Conservation (phyloP, 2,329 filamentous ascomycete genomes). For the Lithohypha guttulata region DNA sequence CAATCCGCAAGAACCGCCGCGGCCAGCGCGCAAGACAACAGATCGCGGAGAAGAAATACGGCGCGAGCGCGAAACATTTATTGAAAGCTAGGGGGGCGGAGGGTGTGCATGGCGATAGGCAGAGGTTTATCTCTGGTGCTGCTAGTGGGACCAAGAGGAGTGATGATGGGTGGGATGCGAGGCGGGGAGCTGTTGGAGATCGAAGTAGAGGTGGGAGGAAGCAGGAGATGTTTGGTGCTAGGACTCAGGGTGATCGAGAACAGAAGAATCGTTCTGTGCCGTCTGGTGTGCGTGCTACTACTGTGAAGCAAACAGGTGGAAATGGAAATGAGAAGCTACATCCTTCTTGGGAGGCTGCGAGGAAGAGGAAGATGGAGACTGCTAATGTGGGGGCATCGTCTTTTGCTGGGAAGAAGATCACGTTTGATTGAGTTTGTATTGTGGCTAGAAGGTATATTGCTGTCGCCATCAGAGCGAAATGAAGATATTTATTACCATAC, state of each 20-base stretch:
- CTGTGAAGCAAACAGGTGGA: not conserved
- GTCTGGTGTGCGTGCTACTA: not conserved
- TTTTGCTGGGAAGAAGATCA: conserved; percentile 53
- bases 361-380: conserved; percentile 45
- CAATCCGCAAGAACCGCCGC: conserved; percentile 44
- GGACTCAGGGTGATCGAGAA: conserved; percentile 12
- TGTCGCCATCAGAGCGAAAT: too few species aligned
- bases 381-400: conserved; percentile 35
- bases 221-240: not conserved
- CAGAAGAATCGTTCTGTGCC: conserved; percentile 10
- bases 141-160: conserved; percentile 22
- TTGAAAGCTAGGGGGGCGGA: conserved; percentile 26
- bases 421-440: conserved; percentile 40
- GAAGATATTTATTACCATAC: too few species aligned
- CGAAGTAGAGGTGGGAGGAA: conserved; percentile 17
- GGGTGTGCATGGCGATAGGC: conserved; percentile 6
- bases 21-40: conserved; percentile 52
- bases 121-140: not conserved
- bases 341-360: conserved; percentile 55
- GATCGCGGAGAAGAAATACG: conserved; percentile 53
- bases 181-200: conserved; percentile 41
- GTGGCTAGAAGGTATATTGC: too few species aligned
- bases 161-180: conserved; percentile 48
- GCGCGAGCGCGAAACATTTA: conserved; percentile 48
- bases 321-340: conserved; percentile 45